A percentile compares a stretch with the other conserved stretches of the same genome.
Evolutionary conservation across 2,329 filamentous ascomycete genomes (phyloP).

Genomic region (Hymenotorrendiella dingleyae): DNA sequence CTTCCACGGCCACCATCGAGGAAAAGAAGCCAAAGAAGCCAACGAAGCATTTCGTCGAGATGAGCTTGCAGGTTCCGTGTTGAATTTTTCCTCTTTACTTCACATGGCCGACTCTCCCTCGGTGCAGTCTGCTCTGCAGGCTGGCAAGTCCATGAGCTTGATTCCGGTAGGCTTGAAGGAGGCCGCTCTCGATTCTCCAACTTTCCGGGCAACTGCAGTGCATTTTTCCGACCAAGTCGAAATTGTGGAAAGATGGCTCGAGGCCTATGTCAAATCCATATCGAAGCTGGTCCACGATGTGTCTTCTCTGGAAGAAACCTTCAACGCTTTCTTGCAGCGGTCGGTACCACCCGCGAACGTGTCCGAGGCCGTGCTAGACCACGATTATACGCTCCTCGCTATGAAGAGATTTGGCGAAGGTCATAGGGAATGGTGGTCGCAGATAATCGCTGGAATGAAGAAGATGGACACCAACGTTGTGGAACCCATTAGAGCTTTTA

Average conservation of each 20-base stretch:
- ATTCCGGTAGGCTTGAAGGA: constrained; percentile 82
- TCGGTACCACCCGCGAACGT: constrained; percentile 68
- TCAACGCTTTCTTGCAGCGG: constrained; percentile 70
- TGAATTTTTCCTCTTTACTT: no score
- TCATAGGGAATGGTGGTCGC: constrained; percentile 80
- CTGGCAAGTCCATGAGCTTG: constrained; percentile 24
- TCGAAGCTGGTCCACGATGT: constrained; percentile 60
- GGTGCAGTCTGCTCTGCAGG: constrained; percentile 14
- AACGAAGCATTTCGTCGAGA: no score
- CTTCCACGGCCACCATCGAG: no score
- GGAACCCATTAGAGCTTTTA: constrained; percentile 75
- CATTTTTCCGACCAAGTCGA: constrained; percentile 93
- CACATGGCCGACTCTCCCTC: constrained; percentile 19
- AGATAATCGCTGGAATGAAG: constrained; percentile 66
- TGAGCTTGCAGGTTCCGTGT: no score
- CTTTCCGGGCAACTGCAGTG: constrained; percentile 79
- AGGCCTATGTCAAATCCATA: constrained; percentile 58
- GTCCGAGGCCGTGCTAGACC: constrained; percentile 82
- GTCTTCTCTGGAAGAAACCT: constrained; percentile 68
- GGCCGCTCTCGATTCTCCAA: constrained; percentile 92
- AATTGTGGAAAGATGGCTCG: constrained; percentile 86
- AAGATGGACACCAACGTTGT: constrained; percentile 70
- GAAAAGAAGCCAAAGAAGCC: neutral
- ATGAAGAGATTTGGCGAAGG: constrained; percentile 81
- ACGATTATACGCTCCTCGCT: constrained; percentile 88